Percentiles rank a stretch among this genome's conserved stretches.
phyloP scores from a whole-genome alignment of 2,329 filamentous ascomycete species.

The Lecanicillium sp. region DNA sequence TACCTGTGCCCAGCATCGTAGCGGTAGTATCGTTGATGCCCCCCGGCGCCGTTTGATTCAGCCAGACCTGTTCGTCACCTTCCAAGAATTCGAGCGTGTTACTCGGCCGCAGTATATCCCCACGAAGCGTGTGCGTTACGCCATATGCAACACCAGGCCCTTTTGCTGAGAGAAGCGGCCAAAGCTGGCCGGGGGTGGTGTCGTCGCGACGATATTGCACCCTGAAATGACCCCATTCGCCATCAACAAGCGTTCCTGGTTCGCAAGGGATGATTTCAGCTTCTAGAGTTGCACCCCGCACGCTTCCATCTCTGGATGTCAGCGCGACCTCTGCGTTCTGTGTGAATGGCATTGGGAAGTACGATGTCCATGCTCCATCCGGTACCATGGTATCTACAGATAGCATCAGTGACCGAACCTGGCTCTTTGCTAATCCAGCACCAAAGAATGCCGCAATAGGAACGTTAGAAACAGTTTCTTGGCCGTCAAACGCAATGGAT shows the following conservation, averaged over 20 bases:
- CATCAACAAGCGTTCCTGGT: background rate
- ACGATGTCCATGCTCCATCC: background rate
- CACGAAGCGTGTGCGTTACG: background rate
- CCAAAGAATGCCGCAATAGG: background rate
- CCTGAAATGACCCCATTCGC: conserved; percentile 1
- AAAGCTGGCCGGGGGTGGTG: background rate
- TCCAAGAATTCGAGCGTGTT: background rate
- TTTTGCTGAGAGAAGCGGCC: background rate
- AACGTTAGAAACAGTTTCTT: conserved; percentile 2
- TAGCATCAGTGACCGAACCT: background rate
- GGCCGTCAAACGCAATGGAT: background rate
- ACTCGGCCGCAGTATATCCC: background rate
- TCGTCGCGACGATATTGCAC: background rate
- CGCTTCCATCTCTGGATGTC: background rate
- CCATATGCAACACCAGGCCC: conserved; percentile 1
- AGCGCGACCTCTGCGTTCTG: background rate
- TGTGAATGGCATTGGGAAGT: conserved; percentile 2
- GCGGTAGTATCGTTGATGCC: background rate
- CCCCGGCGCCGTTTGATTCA: background rate
- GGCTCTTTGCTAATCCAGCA: background rate
- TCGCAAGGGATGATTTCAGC: background rate
- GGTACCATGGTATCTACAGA: background rate
- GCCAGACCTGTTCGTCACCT: conserved; percentile 1
- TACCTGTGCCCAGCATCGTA: background rate
- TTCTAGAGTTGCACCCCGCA: background rate